Evolutionary conservation across 2,329 filamentous ascomycete species (phyloP), one percentile per base, ranked within the genome.

Genomic region (Xylariaceae sp.): DNA sequence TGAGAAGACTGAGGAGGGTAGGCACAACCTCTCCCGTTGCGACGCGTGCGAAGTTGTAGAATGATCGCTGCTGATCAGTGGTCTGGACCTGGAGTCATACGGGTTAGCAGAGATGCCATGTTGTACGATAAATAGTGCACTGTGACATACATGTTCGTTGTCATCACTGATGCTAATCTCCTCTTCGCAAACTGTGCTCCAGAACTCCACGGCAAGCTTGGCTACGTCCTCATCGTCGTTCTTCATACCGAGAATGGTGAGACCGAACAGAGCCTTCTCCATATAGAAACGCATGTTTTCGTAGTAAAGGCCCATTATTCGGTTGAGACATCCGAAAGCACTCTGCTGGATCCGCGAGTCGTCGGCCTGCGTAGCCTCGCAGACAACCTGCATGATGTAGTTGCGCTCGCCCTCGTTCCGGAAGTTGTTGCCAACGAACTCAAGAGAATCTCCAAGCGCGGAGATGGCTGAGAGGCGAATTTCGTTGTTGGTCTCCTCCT

Each of bases 211-310:
- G 35, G 94, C 94, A 49, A 99, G 80, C 80, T 99, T 99, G 55
- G 94, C 89, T 47, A 99, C 94, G 68, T 99, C 94, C 71, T 99
- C 94, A 62, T 99, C 94, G 7, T 91, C 86, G 63, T 85, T 95
- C 82, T 96, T 96, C 94, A 99, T 99, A 60, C 94, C 94, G 68
- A 96, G 85, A 56, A 99, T 96, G 36, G 94, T 99, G 38, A 99
- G 80, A 51, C 94, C 94, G 63, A 99, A 99, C 39, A 99, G 81
- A 33, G 94, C 94, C 82, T 97, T 97, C 79, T 99, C 94, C 94
- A 99, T 99, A 77, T 99, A 99, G 74, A 96, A 99, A 64, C 91
- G 87, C 94, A 99, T 99, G 76, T 96, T 95, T 65, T 99, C 94
- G 71, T 99, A 99, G 79, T 99, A 99, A 56, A 96, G 82, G 53